Base-by-base conservation (phyloP, 805 yeast genomes). In the Cyberlindnera mycetangii region DNA sequence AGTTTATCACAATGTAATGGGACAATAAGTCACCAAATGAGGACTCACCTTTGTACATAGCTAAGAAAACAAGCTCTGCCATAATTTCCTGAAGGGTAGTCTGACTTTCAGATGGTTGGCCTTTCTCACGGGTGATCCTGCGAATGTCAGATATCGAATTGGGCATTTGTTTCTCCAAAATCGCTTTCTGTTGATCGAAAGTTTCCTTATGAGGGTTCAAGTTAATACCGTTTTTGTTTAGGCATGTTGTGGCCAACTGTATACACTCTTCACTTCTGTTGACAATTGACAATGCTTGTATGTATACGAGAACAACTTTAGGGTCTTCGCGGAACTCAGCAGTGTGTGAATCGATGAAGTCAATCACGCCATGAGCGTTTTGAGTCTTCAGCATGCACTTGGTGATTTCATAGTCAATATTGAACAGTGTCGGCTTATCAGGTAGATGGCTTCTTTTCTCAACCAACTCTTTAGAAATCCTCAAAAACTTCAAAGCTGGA, bases 1-100 rank as follows among this genome's bases (percentile, higher is more conserved):
- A 63, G 25, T 69, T 53, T 9, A 58, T 43, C 0, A 74, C 61
- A 5, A 67, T 52, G 33, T 66, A 65, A 5, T 63, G 61, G 6
- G 66, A 59, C 7, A 73, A 42, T 5, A 68, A 60, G 27, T 60
- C 47, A 5, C 67, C 51, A 6, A 74, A 57, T 15, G 53, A 46
- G 2, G 56, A 39, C 24, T 62, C 56, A 1, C 61, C 61, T 6
- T 60, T 39, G 8, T 59, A 48, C 35, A 67, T 58, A 0, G 69
- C 55, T 0, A 72, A 69, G 11, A 64, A 52, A 5, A 74, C 54
- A 22, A 75, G 45, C 24, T 68, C 72, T 36, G 67, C 52, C 14
- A 75, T 60, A 20, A 75, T 57, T 44, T 73, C 75, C 24, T 70
- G 73, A 2, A 67, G 59, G 19, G 72, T 52, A 5, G 58, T 37